These are phyloP conservation scores for Inga oerstediana DNA, from an alignment of 306 rosid species.

Conservation along the genomic window DNA sequence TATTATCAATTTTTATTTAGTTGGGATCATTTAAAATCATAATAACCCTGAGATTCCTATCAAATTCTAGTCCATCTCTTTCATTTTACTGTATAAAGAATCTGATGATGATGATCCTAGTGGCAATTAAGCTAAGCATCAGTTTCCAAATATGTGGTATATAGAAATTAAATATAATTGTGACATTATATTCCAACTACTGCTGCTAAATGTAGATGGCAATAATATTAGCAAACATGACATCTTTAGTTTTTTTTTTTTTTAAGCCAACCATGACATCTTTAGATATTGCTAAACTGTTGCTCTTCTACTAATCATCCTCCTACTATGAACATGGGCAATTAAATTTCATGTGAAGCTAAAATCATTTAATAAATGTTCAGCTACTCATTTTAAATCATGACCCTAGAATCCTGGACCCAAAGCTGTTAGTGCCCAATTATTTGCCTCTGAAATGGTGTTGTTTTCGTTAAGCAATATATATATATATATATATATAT, in stretches of 20 bases:
- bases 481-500: neutral
- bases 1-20: neutral
- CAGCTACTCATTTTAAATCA: neutral
- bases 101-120: neutral
- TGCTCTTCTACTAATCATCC: neutral
- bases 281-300: neutral
- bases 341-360: slow-evolving; percentile 4
- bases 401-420: neutral
- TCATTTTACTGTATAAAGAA: slow-evolving; percentile 2
- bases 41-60: neutral
- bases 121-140: neutral
- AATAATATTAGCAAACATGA: neutral
- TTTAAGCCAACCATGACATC: neutral
- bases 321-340: neutral
- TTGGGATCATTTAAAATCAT: slow-evolving; percentile 5
- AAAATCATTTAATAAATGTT: slow-evolving; percentile 18
- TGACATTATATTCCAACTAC: slow-evolving; percentile 17
- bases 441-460: neutral
- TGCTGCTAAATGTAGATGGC: neutral
- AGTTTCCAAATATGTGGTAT: neutral
- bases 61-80: neutral
- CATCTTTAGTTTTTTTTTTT: neutral
- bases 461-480: neutral
- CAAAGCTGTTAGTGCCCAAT: too few relatives aligned
- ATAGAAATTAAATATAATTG: slow-evolving; percentile 18